Conservation (phyloP, 805 yeast genomes). For the Aciculoconidium aculeatum region DNA sequence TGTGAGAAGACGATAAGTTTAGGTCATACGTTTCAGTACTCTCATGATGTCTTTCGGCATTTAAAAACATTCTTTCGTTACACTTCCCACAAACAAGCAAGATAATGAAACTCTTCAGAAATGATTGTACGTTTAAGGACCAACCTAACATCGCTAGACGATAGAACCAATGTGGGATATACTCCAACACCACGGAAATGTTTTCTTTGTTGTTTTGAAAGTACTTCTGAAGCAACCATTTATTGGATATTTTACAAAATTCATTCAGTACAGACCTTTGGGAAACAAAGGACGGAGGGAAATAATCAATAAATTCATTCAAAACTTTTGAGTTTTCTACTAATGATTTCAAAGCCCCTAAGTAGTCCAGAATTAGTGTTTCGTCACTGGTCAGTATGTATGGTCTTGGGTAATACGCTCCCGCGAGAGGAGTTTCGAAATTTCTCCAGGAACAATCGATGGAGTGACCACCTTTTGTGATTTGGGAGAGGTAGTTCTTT, state of each 20-base stretch:
- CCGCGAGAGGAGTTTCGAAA: conserved; percentile 28
- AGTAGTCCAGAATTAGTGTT: conserved; percentile 22
- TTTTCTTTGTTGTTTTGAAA: conserved; percentile 34
- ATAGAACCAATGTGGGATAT: conserved; percentile 29
- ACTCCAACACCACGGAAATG: conserved; percentile 15
- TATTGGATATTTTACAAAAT: conserved; percentile 22
- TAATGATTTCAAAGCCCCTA: conserved; percentile 21
- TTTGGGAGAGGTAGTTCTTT: conserved; percentile 20
- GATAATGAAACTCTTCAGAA: conserved; percentile 20
- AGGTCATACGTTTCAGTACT: conserved; percentile 5
- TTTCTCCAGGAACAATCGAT: conserved; percentile 32
- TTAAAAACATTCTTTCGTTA: conserved; percentile 28
- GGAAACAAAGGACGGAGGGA: conserved; percentile 4
- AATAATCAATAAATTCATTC: conserved; percentile 8
- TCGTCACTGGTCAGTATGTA: conserved; percentile 25
- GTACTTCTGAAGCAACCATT: conserved; percentile 26
- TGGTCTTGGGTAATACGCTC: conserved; percentile 31
- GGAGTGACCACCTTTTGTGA: conserved; percentile 22
- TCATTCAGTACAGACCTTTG: too few species aligned
- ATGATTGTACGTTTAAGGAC: conserved; percentile 28
- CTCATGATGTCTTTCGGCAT: conserved; percentile 8
- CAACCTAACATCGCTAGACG: conserved; percentile 34
- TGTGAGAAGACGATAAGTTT: conserved; percentile 17
- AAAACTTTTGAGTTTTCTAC: conserved; percentile 19
- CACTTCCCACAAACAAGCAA: conserved; percentile 32